A percentile compares a stretch with the other conserved stretches of the same genome.
phyloP scores from a whole-genome alignment of 257 asterid species.

The Solanum lignicaule region DNA sequence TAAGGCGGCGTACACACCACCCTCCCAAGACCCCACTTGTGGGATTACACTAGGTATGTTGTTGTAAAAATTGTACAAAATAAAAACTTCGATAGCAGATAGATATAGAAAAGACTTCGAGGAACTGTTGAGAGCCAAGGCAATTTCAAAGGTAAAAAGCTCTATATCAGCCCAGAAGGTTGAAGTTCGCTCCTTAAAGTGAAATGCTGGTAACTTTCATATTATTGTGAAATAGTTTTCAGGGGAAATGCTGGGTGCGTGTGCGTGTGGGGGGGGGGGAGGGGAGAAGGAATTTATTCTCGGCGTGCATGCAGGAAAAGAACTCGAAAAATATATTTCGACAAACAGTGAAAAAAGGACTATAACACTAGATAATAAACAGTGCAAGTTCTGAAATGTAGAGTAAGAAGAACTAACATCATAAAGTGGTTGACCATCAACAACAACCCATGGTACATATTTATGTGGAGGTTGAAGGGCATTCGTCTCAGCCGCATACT shows the following conservation, averaged over 20 bases:
- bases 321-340: not conserved
- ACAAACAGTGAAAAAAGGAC: not conserved
- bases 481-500: constrained; percentile 58
- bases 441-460: constrained; percentile 89
- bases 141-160: not conserved
- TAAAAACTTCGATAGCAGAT: not conserved
- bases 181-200: not conserved
- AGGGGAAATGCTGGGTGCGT: not conserved
- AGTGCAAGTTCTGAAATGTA: not conserved
- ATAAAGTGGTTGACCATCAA: constrained; percentile 79
- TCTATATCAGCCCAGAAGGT: not conserved
- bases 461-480: constrained; percentile 79
- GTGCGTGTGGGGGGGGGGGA: too few relatives aligned
- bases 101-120: not conserved
- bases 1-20: not conserved
- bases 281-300: not conserved
- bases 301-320: not conserved
- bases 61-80: not conserved
- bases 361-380: not conserved
- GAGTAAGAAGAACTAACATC: constrained; percentile 46
- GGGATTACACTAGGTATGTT: not conserved
- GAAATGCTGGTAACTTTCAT: not conserved
- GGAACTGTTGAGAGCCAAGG: not conserved
- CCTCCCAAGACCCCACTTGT: not conserved
- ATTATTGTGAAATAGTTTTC: not conserved